Evolutionary conservation across 192 early-diverging fungal species (phyloP), one percentile per base, ranked within the genome.

Genomic region (Linnemannia schmuckeri): DNA sequence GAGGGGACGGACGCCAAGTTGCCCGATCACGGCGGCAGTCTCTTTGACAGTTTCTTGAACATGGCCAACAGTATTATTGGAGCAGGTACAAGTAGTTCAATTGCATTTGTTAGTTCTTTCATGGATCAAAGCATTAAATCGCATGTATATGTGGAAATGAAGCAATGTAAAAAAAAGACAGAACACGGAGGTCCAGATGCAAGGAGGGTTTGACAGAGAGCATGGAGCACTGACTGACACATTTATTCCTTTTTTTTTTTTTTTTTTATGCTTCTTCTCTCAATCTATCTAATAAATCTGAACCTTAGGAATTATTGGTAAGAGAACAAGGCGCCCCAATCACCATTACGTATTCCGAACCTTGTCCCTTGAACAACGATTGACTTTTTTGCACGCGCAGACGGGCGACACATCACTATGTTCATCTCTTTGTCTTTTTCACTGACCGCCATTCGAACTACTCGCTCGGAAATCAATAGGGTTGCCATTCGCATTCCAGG

Each of bases 61-160:
- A 95, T 98, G 90, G 96, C 97, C 40, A 98, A 98, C 86, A 96
- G 96, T 57, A 98, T 98, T 46, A 94, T 98, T 78, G 97, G 97
- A 15, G 97, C 97, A 27, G 97, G 97, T 87, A 93, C 91, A 7
- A 75, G 4, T 10, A n/a, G n/a, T 40, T 47, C 22, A 24, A 40
- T 75, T 72, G 27, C 72, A 15, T n/a, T 47, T 37, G 37, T 72
- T 49, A 3, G 13, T 35, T 41, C 3, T 44, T 76, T 37, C 54
- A 54, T 35, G 41, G 30, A 24, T 22, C 12, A 66, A 27, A 66
- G 61, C 33, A 66, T 66, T 27, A 27, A 68, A 54, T 35, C 8
- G 4, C 63, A 68, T 69, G 46, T 55, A 71, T 42, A 41, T 35
- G 30, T 49, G 44, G 41, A 72, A 41, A 41, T n/a, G 41, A 72